These are phyloP conservation scores for Phialocephala sp. DNA, from an alignment of 2,329 filamentous ascomycete genomes.

Conservation along the genomic window DNA sequence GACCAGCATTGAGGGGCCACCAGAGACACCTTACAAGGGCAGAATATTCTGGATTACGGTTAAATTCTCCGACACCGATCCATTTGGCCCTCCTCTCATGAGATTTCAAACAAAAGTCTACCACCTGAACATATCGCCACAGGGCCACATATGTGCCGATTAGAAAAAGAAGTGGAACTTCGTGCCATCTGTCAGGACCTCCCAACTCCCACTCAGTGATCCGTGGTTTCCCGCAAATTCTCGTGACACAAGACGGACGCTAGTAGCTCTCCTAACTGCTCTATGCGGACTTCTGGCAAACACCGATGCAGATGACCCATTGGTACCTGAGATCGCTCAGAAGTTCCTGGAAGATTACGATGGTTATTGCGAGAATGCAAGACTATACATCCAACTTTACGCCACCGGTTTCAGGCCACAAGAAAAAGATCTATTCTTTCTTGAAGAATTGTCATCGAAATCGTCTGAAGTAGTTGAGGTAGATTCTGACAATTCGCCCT, in stretches of 20 bases:
- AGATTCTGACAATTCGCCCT: too few species aligned
- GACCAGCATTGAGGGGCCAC: constrained; percentile 36
- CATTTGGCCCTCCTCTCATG: constrained; percentile 17
- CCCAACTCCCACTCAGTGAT: too few species aligned
- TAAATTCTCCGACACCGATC: constrained; percentile 14
- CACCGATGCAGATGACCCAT: constrained; percentile 32
- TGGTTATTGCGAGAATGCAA: constrained; percentile 23
- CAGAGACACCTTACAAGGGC: constrained; percentile 34
- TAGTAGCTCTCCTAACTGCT: background rate
- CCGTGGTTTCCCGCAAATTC: background rate
- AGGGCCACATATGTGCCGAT: constrained; percentile 24
- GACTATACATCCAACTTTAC: constrained; percentile 33
- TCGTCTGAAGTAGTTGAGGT: too few species aligned
- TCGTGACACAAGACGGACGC: background rate
- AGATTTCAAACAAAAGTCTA: constrained; percentile 32
- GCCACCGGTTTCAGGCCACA: background rate
- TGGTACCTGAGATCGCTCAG: constrained; percentile 35
- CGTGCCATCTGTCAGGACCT: background rate
- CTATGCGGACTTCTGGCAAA: constrained; percentile 30
- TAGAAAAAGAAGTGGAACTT: constrained; percentile 18
- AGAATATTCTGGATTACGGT: constrained; percentile 34
- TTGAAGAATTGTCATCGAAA: too few species aligned
- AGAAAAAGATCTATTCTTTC: background rate
- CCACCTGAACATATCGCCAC: constrained; percentile 34
- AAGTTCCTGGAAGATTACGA: constrained; percentile 28